These are phyloP conservation scores for Spathaspora arborariae DNA, from an alignment of 805 yeast genomes.

Conservation along the genomic window DNA sequence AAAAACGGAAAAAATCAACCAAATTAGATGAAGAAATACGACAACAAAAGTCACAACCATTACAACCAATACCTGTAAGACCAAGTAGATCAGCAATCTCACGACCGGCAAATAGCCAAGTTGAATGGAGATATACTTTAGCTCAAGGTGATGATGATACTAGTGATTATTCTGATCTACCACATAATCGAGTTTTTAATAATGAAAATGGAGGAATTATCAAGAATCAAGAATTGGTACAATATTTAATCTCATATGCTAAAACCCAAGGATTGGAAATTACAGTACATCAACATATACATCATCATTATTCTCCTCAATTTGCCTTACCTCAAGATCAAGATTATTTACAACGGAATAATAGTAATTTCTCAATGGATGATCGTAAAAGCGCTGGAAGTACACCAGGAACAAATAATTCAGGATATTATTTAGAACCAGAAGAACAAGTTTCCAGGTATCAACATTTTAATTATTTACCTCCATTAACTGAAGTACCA, in stretches of 20 bases:
- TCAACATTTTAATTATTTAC: constrained; percentile 72
- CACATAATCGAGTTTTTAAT: constrained; percentile 17
- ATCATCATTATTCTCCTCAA: constrained; percentile 63
- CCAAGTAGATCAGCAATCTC: constrained; percentile 3
- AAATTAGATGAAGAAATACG: not conserved
- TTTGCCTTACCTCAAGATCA: constrained; percentile 12
- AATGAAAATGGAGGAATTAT: constrained; percentile 45
- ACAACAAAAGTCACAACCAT: not conserved
- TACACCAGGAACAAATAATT: constrained; percentile 1
- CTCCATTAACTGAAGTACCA: constrained; percentile 69
- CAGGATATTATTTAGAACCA: constrained; percentile 30
- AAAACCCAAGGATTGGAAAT: constrained; percentile 53
- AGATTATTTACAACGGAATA: not conserved
- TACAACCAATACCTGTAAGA: constrained; percentile 4
- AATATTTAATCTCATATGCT: constrained; percentile 57
- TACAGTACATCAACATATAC: constrained; percentile 82
- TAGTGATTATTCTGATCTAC: constrained; percentile 24
- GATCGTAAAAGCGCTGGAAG: not conserved
- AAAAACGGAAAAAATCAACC: not conserved
- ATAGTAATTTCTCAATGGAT: not conserved
- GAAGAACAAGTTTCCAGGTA: constrained; percentile 55
- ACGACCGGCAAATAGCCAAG: constrained; percentile 18
- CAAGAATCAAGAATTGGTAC: constrained; percentile 49
- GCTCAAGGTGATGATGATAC: constrained; percentile 29
- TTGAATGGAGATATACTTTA: constrained; percentile 64